Conservation (phyloP, 1,139 yeast species). For the Yamadazyma aaseri region DNA sequence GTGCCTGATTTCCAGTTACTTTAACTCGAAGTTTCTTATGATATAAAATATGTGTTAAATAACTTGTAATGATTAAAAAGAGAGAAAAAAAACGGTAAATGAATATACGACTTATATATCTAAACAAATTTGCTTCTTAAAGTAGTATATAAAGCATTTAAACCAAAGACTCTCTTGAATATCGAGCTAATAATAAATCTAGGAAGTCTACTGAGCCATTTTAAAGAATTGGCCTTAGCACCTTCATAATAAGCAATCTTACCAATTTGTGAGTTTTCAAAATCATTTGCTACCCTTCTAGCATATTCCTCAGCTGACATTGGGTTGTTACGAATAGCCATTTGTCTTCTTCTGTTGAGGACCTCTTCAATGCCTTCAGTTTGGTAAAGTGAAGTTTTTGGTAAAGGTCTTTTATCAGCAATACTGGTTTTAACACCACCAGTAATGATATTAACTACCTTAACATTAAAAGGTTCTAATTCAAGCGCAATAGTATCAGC, state of each 20-base stretch:
- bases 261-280: conserved; percentile 38
- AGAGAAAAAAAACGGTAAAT: too few species aligned
- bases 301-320: conserved; percentile 61
- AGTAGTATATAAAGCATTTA: conserved; percentile 27
- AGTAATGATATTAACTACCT: conserved; percentile 48
- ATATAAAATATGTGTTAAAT: too few species aligned
- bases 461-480: conserved; percentile 69
- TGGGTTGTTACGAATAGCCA: conserved; percentile 63
- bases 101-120: not conserved
- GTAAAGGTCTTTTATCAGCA: conserved; percentile 49
- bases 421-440: conserved; percentile 71
- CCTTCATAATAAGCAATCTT: conserved; percentile 56
- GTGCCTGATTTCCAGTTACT: conserved; percentile 24
- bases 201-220: conserved; percentile 41
- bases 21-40: too few species aligned
- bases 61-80: too few species aligned
- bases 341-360: conserved; percentile 50
- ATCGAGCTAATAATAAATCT: conserved; percentile 46
- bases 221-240: conserved; percentile 39
- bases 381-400: conserved; percentile 53
- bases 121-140: conserved; percentile 13
- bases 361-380: conserved; percentile 49
- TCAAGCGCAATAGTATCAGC: conserved; percentile 64
- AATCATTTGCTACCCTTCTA: conserved; percentile 49
- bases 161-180: conserved; percentile 48